Evolutionary conservation across 805 yeast genomes (phyloP).

Genomic region (Dipodascus albidus): DNA sequence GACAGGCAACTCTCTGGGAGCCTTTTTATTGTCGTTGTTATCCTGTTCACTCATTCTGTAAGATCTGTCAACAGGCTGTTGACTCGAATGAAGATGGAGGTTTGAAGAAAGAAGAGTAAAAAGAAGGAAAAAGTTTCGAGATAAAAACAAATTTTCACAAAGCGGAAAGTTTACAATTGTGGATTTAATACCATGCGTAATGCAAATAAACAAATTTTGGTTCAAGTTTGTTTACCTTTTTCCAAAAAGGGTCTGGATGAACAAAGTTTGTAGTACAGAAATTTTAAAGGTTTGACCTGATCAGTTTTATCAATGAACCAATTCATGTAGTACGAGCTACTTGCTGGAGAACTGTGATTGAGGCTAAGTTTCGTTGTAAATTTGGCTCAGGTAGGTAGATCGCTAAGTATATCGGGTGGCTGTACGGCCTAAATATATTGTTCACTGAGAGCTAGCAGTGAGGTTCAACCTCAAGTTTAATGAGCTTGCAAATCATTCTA

Average conservation of each 20-base stretch:
- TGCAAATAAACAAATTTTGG: neutral
- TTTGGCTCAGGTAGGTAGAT: neutral
- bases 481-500: neutral
- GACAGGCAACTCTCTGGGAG: conserved; percentile 12
- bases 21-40: neutral
- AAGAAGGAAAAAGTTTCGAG: neutral
- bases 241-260: neutral
- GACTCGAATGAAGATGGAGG: neutral
- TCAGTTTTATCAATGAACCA: too few relatives aligned
- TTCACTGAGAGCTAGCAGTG: neutral
- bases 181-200: neutral
- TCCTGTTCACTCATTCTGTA: neutral
- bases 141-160: neutral
- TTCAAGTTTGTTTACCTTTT: neutral
- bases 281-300: too few relatives aligned
- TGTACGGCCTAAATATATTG: too few relatives aligned
- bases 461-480: neutral
- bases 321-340: too few relatives aligned
- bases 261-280: neutral
- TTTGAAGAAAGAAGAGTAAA: neutral
- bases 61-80: neutral
- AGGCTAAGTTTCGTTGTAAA: neutral
- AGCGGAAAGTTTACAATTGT: neutral
- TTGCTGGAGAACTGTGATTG: too few relatives aligned
- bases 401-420: neutral